These are phyloP conservation scores for Colletotrichum agaves DNA, from an alignment of 2,329 filamentous ascomycete genomes.

Conservation along the genomic window DNA sequence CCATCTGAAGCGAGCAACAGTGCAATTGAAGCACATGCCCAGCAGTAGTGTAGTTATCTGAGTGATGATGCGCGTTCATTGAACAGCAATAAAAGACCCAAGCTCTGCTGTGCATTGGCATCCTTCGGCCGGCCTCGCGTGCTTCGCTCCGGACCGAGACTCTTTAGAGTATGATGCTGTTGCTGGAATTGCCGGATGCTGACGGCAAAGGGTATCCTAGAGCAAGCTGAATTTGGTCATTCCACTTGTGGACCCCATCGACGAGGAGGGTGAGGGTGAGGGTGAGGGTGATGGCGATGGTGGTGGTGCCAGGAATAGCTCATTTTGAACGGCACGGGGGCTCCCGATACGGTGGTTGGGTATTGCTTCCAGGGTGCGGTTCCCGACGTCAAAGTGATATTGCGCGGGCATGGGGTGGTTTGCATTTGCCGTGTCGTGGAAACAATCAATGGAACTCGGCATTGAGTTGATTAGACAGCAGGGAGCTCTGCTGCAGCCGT, in stretches of 20 bases:
- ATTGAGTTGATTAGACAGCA: constrained; percentile 23
- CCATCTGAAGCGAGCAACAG: neutral
- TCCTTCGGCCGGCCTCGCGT: neutral
- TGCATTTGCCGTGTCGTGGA: constrained; percentile 21
- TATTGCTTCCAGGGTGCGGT: neutral
- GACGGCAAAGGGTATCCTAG: constrained; percentile 6
- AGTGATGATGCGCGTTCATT: neutral
- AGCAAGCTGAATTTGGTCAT: constrained; percentile 11
- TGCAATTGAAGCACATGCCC: neutral
- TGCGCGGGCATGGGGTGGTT: neutral
- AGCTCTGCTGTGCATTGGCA: neutral
- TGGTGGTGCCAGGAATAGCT: constrained; percentile 29
- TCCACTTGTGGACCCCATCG: constrained; percentile 6
- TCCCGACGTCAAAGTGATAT: neutral
- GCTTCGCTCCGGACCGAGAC: neutral
- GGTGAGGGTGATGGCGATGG: neutral
- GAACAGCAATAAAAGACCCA: neutral
- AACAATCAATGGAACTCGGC: constrained; percentile 18
- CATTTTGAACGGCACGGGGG: constrained; percentile 13
- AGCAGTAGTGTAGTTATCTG: neutral
- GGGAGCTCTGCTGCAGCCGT: constrained; percentile 26
- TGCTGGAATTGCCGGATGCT: neutral
- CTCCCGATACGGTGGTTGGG: constrained; percentile 6
- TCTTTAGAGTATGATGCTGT: neutral
- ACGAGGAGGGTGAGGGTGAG: neutral